Evolutionary conservation across 208 protist species (phyloP).

Genomic region (Acanthamoeba healyi): DNA sequence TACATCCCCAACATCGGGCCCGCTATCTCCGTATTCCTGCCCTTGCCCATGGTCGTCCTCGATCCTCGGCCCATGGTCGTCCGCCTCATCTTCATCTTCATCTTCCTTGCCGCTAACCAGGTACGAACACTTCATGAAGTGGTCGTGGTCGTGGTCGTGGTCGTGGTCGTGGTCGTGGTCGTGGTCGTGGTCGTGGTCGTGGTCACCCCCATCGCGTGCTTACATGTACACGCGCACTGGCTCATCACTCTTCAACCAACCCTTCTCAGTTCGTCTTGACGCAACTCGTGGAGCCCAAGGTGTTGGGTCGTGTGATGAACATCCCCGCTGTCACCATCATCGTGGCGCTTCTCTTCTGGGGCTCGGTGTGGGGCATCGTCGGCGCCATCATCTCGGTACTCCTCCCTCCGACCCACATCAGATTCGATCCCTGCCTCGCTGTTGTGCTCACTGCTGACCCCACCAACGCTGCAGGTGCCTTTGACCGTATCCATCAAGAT

Average conservation of each 20-base stretch:
- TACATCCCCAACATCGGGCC: conserved; percentile 70
- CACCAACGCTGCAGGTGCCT: neutral
- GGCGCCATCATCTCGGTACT: conserved; percentile 35
- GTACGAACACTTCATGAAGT: neutral
- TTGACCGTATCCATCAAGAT: conserved; percentile 51
- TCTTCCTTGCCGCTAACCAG: neutral
- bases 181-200: too few relatives aligned
- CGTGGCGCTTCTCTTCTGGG: conserved; percentile 59
- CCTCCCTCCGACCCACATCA: neutral
- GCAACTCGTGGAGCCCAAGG: conserved; percentile 40
- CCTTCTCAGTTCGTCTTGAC: conserved; percentile 5
- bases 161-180: too few relatives aligned
- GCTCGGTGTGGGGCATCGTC: conserved; percentile 46
- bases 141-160: too few relatives aligned
- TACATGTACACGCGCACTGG: too few relatives aligned
- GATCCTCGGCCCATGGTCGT: conserved; percentile 5
- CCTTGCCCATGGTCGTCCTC: conserved; percentile 44
- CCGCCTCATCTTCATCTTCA: conserved; percentile 45
- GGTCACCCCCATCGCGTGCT: too few relatives aligned
- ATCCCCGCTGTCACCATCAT: conserved; percentile 45
- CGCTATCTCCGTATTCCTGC: neutral
- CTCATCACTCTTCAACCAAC: too few relatives aligned
- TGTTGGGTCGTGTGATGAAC: conserved; percentile 32
- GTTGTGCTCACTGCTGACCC: neutral
- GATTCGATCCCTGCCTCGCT: too few relatives aligned